Base-by-base conservation (phyloP, 164 flowering plant species). In the Magnolia kwangsiensis region DNA sequence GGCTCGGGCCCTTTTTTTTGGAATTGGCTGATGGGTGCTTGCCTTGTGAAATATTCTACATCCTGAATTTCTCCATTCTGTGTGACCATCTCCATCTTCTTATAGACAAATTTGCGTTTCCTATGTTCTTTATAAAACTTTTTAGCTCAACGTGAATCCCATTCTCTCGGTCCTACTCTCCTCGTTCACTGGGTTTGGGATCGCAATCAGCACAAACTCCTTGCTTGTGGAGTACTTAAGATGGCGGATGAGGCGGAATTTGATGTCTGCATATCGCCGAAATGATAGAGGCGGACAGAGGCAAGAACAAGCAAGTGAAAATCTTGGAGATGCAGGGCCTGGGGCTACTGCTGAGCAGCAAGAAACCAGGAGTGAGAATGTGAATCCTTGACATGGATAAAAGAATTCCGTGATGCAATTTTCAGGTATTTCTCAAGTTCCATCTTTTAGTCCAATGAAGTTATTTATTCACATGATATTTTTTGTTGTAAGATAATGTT, bases 141-240 rank as follows among this genome's bases (percentile, higher is more conserved):
- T 82, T 79, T 90, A 93, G 98, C 89, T 93, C 70, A 84, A 86
- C 74, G 90, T 93, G 49, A 85, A 88, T 31, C 79, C 93, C 0
- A 80, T 90, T 76, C 89, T 92, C 4, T 88, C 95, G 1, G 92
- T 93, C 61, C 85, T 93, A 72, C 93, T 93, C 31, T 88, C 98
- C 31, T 86, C 96, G 3, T 90, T 92, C 85, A 87, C 96, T 77
- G 98, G 98, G 18, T 92, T 92, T 77, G 96, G 95, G 27, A 83
- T 90, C 67, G 91, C 92, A 72, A 89, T 93, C 76, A 87, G 95
- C 86, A 85, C 88, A 51, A 91, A 87, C 76, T 90, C 96, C 55
- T 83, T 93, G 76, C 82, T 92, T 45, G 88, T 89, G 63, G 96
- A 93, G 81, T 89, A 84, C 74, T 78, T 91, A 51, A 85, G 89